phyloP scores from a whole-genome alignment of 331 rosid species.

The Malus hybrid region DNA sequence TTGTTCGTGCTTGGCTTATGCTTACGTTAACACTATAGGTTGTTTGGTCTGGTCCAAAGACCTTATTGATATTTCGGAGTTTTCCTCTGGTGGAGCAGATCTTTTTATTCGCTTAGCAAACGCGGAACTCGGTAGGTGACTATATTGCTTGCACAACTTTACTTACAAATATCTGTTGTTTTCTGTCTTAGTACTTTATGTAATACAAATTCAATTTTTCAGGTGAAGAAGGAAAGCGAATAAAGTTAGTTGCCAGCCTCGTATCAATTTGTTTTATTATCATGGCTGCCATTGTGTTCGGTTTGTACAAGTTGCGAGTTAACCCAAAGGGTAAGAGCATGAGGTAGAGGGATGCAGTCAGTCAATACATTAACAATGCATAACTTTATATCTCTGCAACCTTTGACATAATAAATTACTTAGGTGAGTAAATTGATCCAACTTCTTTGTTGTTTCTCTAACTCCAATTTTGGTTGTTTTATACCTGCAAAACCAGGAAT shows the following conservation, averaged over 20 bases:
- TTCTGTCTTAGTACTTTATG: background rate
- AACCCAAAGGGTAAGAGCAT: background rate
- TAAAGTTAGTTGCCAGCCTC: background rate
- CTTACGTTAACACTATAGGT: background rate
- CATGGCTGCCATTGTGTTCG: background rate
- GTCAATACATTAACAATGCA: too few relatives aligned
- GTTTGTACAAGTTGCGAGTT: background rate
- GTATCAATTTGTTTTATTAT: background rate
- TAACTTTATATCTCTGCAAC: too few relatives aligned
- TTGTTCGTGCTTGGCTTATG: constrained; percentile 12
- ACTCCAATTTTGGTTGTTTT: background rate
- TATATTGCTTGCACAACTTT: background rate
- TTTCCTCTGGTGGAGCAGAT: background rate
- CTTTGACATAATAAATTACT: too few relatives aligned
- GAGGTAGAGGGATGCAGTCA: background rate
- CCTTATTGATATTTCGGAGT: constrained; percentile 8
- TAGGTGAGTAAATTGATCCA: too few relatives aligned
- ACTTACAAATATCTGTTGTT: background rate
- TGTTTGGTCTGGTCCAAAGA: constrained; percentile 8
- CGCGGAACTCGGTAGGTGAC: background rate
- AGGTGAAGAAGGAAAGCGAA: background rate
- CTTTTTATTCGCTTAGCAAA: constrained; percentile 16
- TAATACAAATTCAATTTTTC: background rate
- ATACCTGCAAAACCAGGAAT: background rate
- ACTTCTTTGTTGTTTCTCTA: background rate